phyloP scores from a whole-genome alignment of 148 eudicot genomes.

The Suaeda aralocaspica region DNA sequence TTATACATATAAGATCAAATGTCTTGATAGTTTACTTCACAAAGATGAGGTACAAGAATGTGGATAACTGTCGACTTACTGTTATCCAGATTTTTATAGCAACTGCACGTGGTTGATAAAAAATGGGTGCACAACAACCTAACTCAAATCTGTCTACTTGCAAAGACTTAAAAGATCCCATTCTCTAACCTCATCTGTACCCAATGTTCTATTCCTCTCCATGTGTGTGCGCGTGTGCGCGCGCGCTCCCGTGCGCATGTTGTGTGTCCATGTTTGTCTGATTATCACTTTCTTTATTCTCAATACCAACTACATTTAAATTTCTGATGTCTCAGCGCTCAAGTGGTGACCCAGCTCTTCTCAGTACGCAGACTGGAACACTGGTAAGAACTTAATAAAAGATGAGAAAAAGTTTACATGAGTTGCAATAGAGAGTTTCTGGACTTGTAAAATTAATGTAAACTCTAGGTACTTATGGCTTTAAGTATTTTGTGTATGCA shows the following conservation, averaged over 20 bases:
- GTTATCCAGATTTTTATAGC: too few relatives aligned
- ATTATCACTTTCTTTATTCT: background rate
- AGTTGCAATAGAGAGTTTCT: background rate
- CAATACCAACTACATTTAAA: background rate
- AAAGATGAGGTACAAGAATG: too few relatives aligned
- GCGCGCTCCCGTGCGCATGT: background rate
- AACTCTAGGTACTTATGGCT: background rate
- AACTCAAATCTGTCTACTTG: too few relatives aligned
- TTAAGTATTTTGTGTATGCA: slow-evolving; percentile 37
- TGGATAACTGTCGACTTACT: too few relatives aligned
- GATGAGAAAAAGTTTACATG: slow-evolving; percentile 5
- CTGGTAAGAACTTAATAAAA: slow-evolving; percentile 51
- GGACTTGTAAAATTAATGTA: background rate
- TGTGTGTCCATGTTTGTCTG: background rate
- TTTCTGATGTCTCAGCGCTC: slow-evolving; percentile 57
- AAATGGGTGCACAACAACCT: too few relatives aligned
- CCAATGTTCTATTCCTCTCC: background rate
- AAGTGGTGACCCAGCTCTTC: slow-evolving; percentile 45
- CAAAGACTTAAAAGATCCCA: background rate
- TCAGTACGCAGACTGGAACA: slow-evolving; percentile 71
- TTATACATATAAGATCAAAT: too few relatives aligned
- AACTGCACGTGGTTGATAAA: too few relatives aligned
- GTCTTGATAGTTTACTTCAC: too few relatives aligned
- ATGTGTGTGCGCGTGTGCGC: background rate
- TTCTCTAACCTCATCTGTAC: background rate